These are phyloP conservation scores for Elsinoe batatas DNA, from an alignment of 2,329 filamentous ascomycete species.

Conservation along the genomic window DNA sequence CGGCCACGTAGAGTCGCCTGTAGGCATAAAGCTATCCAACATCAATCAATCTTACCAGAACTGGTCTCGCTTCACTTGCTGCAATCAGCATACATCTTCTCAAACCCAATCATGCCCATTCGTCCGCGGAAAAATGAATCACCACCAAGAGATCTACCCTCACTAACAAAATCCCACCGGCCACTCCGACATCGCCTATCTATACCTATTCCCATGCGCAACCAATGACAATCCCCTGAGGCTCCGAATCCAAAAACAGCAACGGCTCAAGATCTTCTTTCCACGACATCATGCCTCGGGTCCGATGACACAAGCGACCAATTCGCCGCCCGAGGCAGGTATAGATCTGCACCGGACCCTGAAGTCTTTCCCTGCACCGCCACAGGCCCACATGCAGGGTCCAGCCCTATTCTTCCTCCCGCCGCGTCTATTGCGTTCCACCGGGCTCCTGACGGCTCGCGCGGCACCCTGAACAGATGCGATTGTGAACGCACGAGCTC, in stretches of 20 bases:
- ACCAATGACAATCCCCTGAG: neutral
- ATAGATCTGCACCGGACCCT: constrained; percentile 5
- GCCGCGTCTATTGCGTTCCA: neutral
- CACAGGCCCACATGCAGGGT: neutral
- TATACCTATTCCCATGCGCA: neutral
- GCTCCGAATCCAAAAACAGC: neutral
- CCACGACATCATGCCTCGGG: neutral
- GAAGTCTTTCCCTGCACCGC: neutral
- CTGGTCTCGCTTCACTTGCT: too few species aligned
- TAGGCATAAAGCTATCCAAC: too few species aligned
- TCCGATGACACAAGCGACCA: constrained; percentile 4
- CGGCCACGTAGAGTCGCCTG: too few species aligned
- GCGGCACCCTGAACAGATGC: neutral
- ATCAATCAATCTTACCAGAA: too few species aligned
- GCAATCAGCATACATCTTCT: too few species aligned
- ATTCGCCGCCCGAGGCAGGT: neutral
- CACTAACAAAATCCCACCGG: neutral
- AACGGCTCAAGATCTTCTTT: neutral
- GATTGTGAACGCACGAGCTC: too few species aligned
- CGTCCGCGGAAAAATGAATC: neutral
- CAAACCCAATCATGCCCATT: neutral
- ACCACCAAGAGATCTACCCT: neutral
- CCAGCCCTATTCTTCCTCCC: neutral
- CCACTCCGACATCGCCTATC: neutral
- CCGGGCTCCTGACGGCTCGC: neutral